Evolutionary conservation across 2,329 filamentous ascomycete genomes (phyloP).

Genomic region (Diaporthe amygdali): DNA sequence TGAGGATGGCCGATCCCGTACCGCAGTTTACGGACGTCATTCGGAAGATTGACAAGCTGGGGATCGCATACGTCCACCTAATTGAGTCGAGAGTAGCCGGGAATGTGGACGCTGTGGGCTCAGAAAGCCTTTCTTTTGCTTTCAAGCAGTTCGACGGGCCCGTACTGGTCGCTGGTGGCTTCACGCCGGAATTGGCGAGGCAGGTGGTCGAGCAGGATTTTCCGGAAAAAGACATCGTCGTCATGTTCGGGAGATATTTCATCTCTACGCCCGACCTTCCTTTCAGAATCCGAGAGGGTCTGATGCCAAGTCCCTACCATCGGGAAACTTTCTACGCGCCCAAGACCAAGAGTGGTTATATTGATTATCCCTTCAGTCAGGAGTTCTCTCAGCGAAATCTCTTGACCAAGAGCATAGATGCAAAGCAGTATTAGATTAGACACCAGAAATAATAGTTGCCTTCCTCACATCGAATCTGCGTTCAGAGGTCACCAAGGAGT

Average conservation of each 20-base stretch:
- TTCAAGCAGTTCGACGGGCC: slow-evolving; percentile 3
- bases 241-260: slow-evolving; percentile 44
- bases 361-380: neutral
- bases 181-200: neutral
- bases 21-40: slow-evolving; percentile 13
- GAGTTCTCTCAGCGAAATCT: neutral
- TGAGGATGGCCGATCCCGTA: neutral
- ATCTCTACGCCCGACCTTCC: slow-evolving; percentile 50
- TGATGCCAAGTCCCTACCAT: neutral
- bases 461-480: neutral
- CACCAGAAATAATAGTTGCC: neutral
- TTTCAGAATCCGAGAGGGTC: slow-evolving; percentile 37
- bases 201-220: neutral
- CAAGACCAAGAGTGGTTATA: neutral
- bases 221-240: slow-evolving; percentile 10
- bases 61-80: slow-evolving; percentile 13
- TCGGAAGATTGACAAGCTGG: neutral
- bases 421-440: neutral
- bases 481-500: neutral
- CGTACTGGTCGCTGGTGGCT: slow-evolving; percentile 2
- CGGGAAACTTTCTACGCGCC: neutral
- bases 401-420: too few species aligned
- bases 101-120: neutral
- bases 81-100: slow-evolving; percentile 1
- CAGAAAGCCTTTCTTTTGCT: neutral